A percentile compares a stretch with the other conserved stretches of the same genome.
Evolutionary conservation across 2,329 filamentous ascomycete genomes (phyloP).

Genomic region (Magnaporthiopsis incrustans): DNA sequence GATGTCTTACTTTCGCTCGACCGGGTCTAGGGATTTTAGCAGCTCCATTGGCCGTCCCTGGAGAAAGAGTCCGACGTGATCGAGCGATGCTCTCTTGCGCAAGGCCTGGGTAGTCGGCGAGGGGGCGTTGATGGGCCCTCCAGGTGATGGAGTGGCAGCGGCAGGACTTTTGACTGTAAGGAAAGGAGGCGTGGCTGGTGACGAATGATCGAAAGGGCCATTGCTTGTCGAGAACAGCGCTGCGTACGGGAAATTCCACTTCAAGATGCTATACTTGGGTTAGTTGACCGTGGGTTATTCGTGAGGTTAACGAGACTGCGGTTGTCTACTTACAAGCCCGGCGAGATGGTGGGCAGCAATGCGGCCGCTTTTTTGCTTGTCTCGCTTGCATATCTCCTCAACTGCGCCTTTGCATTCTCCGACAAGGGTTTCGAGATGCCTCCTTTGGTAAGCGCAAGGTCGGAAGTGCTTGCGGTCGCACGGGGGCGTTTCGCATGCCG

Average conservation of each 20-base stretch:
- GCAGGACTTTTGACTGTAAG: not conserved
- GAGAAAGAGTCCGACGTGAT: not conserved
- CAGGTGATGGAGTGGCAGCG: not conserved
- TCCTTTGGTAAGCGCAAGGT: not conserved
- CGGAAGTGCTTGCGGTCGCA: not conserved
- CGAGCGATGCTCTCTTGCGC: not conserved
- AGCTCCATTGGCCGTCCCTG: not conserved
- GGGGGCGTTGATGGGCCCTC: not conserved
- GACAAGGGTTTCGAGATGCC: not conserved
- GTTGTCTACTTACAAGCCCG: not conserved
- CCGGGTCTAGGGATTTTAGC: not conserved
- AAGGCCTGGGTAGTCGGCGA: not conserved
- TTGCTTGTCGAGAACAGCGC: not conserved
- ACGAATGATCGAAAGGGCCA: not conserved
- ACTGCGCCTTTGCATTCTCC: not conserved
- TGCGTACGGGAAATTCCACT: not conserved
- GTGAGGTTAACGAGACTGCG: not conserved
- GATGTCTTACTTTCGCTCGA: not conserved
- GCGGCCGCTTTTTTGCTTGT: not conserved
- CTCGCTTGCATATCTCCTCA: not conserved
- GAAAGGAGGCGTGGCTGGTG: not conserved
- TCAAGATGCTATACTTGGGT: not conserved
- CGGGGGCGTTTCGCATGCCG: not conserved
- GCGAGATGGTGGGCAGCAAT: not conserved
- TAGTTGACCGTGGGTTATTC: too few relatives aligned